Conservation (phyloP, 2,329 filamentous ascomycete genomes). For the Hymenoscyphus infarciens region DNA sequence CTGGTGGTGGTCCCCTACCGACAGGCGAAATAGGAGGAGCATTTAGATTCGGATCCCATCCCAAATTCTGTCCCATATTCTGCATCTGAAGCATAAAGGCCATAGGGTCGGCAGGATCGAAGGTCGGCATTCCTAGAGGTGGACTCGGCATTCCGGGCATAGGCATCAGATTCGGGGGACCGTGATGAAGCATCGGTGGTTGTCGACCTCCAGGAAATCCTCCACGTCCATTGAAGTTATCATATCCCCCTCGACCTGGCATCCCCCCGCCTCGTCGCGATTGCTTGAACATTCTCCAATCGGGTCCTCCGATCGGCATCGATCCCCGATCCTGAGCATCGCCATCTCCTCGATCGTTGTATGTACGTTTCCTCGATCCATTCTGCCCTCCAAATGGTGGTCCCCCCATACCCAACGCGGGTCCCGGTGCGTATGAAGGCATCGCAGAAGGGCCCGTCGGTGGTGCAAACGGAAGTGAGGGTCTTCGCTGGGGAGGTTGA, state of each 20-base stretch:
- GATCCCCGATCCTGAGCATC: conserved; percentile 37
- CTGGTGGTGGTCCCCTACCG: conserved; percentile 12
- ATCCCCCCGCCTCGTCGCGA: conserved; percentile 45
- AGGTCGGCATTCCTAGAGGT: conserved; percentile 39
- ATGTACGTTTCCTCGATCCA: conserved; percentile 50
- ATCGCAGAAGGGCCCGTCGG: conserved; percentile 29
- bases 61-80: conserved; percentile 48
- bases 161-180: not conserved
- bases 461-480: conserved; percentile 27
- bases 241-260: conserved; percentile 37
- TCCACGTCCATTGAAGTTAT: conserved; percentile 36
- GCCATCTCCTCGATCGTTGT: conserved; percentile 50
- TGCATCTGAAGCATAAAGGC: conserved; percentile 60
- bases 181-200: conserved; percentile 20
- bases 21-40: conserved; percentile 31
- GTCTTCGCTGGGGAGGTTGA: conserved; percentile 36
- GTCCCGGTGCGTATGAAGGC: conserved; percentile 24
- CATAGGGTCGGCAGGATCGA: conserved; percentile 60
- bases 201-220: conserved; percentile 24
- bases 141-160: conserved; percentile 24
- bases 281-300: conserved; percentile 55
- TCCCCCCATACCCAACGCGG: conserved; percentile 20
- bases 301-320: conserved; percentile 23
- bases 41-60: conserved; percentile 37
- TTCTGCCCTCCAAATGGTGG: conserved; percentile 25